Evolutionary conservation across 2,329 filamentous ascomycete genomes (phyloP).

Genomic region (Cercospora citrullina): DNA sequence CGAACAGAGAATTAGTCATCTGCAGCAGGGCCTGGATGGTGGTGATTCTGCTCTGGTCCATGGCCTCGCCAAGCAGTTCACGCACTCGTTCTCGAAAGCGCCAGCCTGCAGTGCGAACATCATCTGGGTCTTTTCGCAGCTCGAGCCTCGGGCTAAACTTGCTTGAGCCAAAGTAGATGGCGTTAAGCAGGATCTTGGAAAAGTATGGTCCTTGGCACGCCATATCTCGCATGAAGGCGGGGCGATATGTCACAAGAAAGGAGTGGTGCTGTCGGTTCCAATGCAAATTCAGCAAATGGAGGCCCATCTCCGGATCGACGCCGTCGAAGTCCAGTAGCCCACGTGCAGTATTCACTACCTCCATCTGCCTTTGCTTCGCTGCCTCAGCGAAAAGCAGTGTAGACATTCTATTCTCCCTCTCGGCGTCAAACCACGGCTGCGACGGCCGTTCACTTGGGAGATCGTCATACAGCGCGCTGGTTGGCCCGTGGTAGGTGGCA

Average conservation of each 20-base stretch:
- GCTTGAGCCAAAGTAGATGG: constrained; percentile 48
- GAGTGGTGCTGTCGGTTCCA: constrained; percentile 32
- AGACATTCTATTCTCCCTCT: constrained; percentile 45
- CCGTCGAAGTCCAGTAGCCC: constrained; percentile 58
- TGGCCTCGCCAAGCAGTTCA: constrained; percentile 47
- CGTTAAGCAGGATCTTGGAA: constrained; percentile 58
- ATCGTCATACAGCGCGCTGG: constrained; percentile 53
- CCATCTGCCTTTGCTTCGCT: constrained; percentile 52
- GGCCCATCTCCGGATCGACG: constrained; percentile 53
- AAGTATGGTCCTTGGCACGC: constrained; percentile 58
- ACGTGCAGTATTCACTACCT: constrained; percentile 49
- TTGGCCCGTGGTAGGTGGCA: constrained; percentile 53
- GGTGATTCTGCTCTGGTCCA: constrained; percentile 54
- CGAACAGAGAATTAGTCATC: constrained; percentile 55
- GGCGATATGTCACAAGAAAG: constrained; percentile 29
- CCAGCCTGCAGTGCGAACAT: constrained; percentile 53
- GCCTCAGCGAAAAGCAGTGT: constrained; percentile 52
- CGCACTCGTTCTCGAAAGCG: constrained; percentile 49
- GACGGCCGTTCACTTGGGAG: constrained; percentile 19
- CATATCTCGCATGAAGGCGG: constrained; percentile 37
- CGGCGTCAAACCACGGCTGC: constrained; percentile 21
- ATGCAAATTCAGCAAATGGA: constrained; percentile 54
- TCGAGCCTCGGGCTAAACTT: constrained; percentile 52
- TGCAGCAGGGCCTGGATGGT: constrained; percentile 57
- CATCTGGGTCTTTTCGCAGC: constrained; percentile 48